Conservation (phyloP, 495 filamentous ascomycete genomes). For the Trichocladium uniseriatum region DNA sequence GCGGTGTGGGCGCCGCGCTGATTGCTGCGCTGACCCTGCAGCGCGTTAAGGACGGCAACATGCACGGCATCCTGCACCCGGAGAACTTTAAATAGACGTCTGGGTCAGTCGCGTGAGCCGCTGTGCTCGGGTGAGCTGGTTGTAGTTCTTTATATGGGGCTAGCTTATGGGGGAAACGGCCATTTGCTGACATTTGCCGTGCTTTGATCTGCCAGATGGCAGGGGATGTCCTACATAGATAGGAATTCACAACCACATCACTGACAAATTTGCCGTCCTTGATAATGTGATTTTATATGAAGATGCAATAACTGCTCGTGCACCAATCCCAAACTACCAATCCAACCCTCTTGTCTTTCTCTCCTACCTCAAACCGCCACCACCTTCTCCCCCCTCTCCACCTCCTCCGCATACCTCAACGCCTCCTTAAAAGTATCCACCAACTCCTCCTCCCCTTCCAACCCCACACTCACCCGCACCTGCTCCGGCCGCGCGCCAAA, state of each 20-base stretch:
- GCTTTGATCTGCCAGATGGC: too few species aligned
- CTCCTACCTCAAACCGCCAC: neutral
- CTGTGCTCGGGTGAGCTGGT: too few species aligned
- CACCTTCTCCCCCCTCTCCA: neutral
- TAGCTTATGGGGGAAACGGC: too few species aligned
- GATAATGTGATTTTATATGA: too few species aligned
- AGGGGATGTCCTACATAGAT: too few species aligned
- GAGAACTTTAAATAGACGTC: constrained; percentile 41
- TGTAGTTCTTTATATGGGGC: too few species aligned
- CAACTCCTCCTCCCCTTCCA: constrained; percentile 32
- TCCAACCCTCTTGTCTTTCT: neutral
- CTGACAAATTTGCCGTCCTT: neutral
- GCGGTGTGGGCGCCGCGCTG: constrained; percentile 89
- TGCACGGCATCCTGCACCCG: constrained; percentile 67
- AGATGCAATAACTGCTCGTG: too few species aligned
- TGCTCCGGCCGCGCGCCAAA: constrained; percentile 27
- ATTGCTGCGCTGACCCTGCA: constrained; percentile 92
- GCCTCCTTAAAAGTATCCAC: constrained; percentile 27
- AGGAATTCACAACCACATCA: neutral
- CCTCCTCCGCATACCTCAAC: constrained; percentile 10
- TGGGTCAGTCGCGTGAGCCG: neutral
- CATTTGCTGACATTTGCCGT: too few species aligned
- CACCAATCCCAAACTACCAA: too few species aligned
- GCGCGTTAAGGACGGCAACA: constrained; percentile 67
- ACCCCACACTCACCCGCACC: constrained; percentile 32